A percentile compares a stretch with the other conserved stretches of the same genome.
These are phyloP conservation scores for Phytophthora vignae DNA, from an alignment of 352 stramenopile species.

Conservation along the genomic window DNA sequence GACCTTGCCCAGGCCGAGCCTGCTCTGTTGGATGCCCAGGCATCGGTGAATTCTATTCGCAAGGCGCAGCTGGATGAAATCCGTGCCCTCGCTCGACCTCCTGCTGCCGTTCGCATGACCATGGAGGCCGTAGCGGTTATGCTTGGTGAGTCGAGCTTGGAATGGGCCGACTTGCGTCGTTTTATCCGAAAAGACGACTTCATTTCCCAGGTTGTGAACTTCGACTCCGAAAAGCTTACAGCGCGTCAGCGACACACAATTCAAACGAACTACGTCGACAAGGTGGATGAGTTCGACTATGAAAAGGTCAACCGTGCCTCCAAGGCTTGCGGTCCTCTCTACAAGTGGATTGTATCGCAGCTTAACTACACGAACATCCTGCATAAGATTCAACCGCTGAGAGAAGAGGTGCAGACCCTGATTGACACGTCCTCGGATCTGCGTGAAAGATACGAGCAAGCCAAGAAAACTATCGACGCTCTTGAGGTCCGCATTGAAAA, in stretches of 20 bases:
- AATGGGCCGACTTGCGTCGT: slow-evolving; percentile 98
- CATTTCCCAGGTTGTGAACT: slow-evolving; percentile 99
- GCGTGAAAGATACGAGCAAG: slow-evolving; percentile 92
- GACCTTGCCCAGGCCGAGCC: slow-evolving; percentile 98
- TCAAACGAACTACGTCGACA: slow-evolving; percentile 96
- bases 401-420: slow-evolving; percentile 98
- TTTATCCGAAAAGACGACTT: slow-evolving; percentile 98
- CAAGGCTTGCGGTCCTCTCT: slow-evolving; percentile 98
- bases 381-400: slow-evolving; percentile 98
- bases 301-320: slow-evolving; percentile 94
- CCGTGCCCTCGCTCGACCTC: slow-evolving; percentile 94
- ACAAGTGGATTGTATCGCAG: slow-evolving; percentile 99
- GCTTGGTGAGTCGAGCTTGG: slow-evolving; percentile 96
- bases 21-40: slow-evolving; percentile 96
- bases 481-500: slow-evolving; percentile 97
- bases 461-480: slow-evolving; percentile 94
- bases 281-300: slow-evolving; percentile 90
- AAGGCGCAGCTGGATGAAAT: slow-evolving; percentile 99
- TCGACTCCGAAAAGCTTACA: slow-evolving; percentile 98
- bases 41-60: slow-evolving; percentile 98
- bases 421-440: slow-evolving; percentile 94
- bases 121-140: slow-evolving; percentile 98
- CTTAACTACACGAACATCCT: slow-evolving; percentile 99
- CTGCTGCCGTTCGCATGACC: slow-evolving; percentile 96
- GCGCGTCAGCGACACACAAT: slow-evolving; percentile 95